Conservation (phyloP, 2,329 filamentous ascomycete species). For the Bipolaris bicolor region DNA sequence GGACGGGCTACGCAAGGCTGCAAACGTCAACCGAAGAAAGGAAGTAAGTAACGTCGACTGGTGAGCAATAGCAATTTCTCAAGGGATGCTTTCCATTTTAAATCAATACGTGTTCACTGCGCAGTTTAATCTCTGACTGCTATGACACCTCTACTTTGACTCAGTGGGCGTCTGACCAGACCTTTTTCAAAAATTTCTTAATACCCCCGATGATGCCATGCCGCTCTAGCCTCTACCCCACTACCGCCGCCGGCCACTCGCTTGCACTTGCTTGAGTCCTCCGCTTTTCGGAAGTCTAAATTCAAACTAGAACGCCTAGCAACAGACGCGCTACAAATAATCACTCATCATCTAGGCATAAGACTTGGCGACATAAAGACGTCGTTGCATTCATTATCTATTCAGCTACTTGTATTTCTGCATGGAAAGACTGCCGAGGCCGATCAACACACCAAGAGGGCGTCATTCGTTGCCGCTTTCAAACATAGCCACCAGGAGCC, state of each 20-base stretch:
- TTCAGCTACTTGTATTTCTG: constrained; percentile 9
- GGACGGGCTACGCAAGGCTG: constrained; percentile 13
- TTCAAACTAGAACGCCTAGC: background rate
- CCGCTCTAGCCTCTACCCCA: constrained; percentile 28
- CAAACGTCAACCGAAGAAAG: constrained; percentile 21
- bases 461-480: constrained; percentile 17
- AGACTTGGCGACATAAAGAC: constrained; percentile 4
- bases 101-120: constrained; percentile 13
- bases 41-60: constrained; percentile 14
- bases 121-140: constrained; percentile 8
- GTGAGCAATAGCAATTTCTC: constrained; percentile 24
- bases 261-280: background rate
- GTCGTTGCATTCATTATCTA: constrained; percentile 29
- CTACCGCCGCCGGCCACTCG: constrained; percentile 19
- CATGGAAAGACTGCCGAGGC: constrained; percentile 1
- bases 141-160: constrained; percentile 22
- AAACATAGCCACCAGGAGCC: constrained; percentile 18
- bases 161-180: constrained; percentile 20
- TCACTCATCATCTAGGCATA: background rate
- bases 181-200: constrained; percentile 36
- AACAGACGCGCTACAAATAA: background rate
- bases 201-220: constrained; percentile 45
- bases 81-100: constrained; percentile 25
- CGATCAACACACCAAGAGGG: constrained; percentile 12
- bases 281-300: constrained; percentile 16